A percentile compares a stretch with the other conserved stretches of the same genome.
These are phyloP conservation scores for Myxozyma udenii DNA, from an alignment of 805 yeast species.

Conservation along the genomic window DNA sequence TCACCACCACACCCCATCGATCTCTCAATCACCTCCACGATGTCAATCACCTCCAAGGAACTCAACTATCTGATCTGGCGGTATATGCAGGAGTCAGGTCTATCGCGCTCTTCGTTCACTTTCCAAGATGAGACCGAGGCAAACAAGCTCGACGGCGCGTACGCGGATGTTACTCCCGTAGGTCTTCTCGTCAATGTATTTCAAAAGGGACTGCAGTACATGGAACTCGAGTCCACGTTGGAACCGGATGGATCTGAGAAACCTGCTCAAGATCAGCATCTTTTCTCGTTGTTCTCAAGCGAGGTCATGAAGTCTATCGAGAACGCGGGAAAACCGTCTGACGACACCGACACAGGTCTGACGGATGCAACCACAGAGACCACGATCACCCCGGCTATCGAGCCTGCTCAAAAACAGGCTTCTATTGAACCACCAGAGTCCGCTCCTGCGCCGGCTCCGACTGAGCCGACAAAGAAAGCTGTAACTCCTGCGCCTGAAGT, in stretches of 20 bases:
- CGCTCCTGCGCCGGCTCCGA: not conserved
- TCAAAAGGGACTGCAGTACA: constrained; percentile 79
- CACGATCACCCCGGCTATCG: not conserved
- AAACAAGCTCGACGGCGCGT: constrained; percentile 52
- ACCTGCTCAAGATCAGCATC: constrained; percentile 1
- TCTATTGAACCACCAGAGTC: not conserved
- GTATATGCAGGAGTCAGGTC: constrained; percentile 71
- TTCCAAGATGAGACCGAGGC: constrained; percentile 71
- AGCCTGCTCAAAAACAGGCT: too few species aligned
- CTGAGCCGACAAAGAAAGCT: not conserved
- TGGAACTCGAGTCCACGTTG: constrained; percentile 60
- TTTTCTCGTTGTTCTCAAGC: constrained; percentile 13
- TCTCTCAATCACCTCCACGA: too few species aligned
- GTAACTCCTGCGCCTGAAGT: too few species aligned
- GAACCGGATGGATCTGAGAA: constrained; percentile 16
- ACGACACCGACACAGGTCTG: not conserved
- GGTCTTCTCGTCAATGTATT: constrained; percentile 80
- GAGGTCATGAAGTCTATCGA: constrained; percentile 1
- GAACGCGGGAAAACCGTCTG: not conserved
- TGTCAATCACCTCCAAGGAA: constrained; percentile 64
- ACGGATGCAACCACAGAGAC: not conserved
- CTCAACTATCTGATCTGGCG: constrained; percentile 91
- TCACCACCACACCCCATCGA: too few species aligned
- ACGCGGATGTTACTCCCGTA: constrained; percentile 56
- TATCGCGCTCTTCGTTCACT: constrained; percentile 74